Base-by-base conservation (phyloP, 192 early-diverging fungal genomes). In the Umbelopsis vinacea region DNA sequence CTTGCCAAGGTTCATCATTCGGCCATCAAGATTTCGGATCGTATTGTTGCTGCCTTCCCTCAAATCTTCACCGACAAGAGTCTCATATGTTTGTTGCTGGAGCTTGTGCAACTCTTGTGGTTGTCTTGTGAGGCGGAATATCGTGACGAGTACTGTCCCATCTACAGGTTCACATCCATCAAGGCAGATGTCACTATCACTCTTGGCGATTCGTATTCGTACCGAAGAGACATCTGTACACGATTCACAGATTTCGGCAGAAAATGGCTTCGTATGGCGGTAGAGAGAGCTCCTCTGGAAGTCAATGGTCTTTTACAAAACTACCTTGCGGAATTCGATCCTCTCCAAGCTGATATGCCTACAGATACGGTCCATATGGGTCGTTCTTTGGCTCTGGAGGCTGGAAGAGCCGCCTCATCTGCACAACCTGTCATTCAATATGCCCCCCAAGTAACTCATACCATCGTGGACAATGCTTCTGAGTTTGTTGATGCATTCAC, bases 101-200 rank as follows among this genome's bases (percentile, higher is more conserved):
- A 99, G 80, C 75, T 97, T 14, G 85, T 96, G 17, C 90, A 92
- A 71, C 82, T 92, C 15, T 77, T 91, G 45, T 97, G 91, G 96
- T 76, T 84, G 52, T 89, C 89, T 68, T 91, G 91, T 73, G 89
- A 90, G 72, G 89, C 87, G 29, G 93, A 92, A 84, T 84, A 92
- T 71, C 86, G 89, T 38, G 90, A 92, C 68, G 91, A 94, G 81
- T 93, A 91, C 76, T 91, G 83, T 35, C 90, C 92, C 15, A 81
- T 84, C 10, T 94, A 90, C 76, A 85, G 84, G 63, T 93, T 91
- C 68, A 88, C 86, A 0, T 92, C 91, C 15, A 43, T 53, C 23
- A 83, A 85, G 38, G 79, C 92, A 24, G 82, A 81, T 22, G 82
- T 92, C 14, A 90, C 89, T 14, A 78, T 94, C 53, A 85, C 90